These are phyloP conservation scores for Phytophthora citrophthora DNA, from an alignment of 352 stramenopile species.

Conservation along the genomic window DNA sequence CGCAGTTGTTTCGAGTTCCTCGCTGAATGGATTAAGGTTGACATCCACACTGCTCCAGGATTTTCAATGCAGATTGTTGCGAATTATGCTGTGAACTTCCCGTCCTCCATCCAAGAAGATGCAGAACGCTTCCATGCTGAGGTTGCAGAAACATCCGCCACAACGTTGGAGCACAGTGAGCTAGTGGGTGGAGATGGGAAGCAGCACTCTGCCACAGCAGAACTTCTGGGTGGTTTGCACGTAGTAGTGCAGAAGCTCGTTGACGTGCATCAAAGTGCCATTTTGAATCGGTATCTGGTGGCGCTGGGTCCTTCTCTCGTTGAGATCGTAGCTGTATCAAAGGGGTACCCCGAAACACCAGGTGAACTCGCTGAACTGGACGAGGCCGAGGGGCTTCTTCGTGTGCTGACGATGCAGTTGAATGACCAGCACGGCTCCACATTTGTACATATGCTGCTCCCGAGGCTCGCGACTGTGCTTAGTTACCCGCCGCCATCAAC, in stretches of 20 bases:
- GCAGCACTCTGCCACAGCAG: slow-evolving; percentile 25
- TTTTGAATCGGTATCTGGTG: slow-evolving; percentile 53
- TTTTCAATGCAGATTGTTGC: slow-evolving; percentile 49
- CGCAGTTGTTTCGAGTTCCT: slow-evolving; percentile 41
- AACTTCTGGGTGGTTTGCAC: slow-evolving; percentile 46
- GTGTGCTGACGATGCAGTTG: slow-evolving; percentile 53
- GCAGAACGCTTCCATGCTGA: slow-evolving; percentile 50
- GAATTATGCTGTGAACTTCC: slow-evolving; percentile 47
- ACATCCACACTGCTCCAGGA: slow-evolving; percentile 38
- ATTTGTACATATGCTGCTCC: slow-evolving; percentile 70
- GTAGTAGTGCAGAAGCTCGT: slow-evolving; percentile 53
- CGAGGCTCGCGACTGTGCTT: slow-evolving; percentile 54
- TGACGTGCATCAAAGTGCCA: slow-evolving; percentile 41
- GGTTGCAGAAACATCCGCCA: slow-evolving; percentile 21
- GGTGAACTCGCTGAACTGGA: slow-evolving; percentile 42
- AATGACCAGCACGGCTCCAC: slow-evolving; percentile 45
- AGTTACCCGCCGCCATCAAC: slow-evolving; percentile 13
- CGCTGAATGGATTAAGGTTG: slow-evolving; percentile 47
- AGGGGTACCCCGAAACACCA: slow-evolving; percentile 29
- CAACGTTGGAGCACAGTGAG: slow-evolving; percentile 23
- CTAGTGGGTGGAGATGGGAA: slow-evolving; percentile 19
- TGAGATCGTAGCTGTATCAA: slow-evolving; percentile 29
- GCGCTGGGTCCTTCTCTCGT: slow-evolving; percentile 50
- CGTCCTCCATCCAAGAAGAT: slow-evolving; percentile 33
- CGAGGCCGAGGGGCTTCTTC: slow-evolving; percentile 56